Conservation (phyloP, 2,329 filamentous ascomycete species). For the Cordyceps cateniannulata region DNA sequence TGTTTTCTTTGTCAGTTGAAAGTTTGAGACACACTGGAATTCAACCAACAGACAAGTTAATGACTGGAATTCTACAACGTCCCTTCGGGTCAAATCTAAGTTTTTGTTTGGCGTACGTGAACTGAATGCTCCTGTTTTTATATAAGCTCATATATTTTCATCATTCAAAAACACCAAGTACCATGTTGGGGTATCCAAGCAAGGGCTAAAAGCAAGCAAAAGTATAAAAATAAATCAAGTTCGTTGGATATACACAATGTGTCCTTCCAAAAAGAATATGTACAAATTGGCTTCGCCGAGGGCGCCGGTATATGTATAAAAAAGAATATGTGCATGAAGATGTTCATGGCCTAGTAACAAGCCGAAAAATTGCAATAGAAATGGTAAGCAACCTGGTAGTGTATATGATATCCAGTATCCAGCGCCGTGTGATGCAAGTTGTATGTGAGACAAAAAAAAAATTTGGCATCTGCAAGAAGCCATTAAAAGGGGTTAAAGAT, state of each 20-base stretch:
- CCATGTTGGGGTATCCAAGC: conserved; percentile 24
- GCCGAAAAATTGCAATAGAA: conserved; percentile 6
- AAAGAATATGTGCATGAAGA: conserved; percentile 18
- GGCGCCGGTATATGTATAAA: neutral
- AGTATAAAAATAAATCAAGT: neutral
- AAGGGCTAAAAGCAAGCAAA: conserved; percentile 8
- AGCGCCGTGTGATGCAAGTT: conserved; percentile 9
- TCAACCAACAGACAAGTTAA: neutral
- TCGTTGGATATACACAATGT: neutral
- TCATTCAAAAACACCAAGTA: neutral
- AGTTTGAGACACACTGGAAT: neutral
- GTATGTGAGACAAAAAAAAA: neutral
- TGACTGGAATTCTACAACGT: neutral
- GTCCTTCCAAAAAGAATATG: neutral
- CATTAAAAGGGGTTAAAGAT: neutral
- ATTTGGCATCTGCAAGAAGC: neutral
- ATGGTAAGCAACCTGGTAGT: conserved; percentile 3
- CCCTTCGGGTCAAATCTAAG: too few species aligned
- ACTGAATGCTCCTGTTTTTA: too few species aligned
- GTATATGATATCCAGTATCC: conserved; percentile 5
- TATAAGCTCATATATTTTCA: neutral
- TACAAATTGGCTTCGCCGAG: conserved; percentile 4
- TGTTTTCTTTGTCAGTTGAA: neutral
- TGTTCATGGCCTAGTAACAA: conserved; percentile 1
- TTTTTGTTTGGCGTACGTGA: too few species aligned